Evolutionary conservation across 2,329 filamentous ascomycete species (phyloP), one percentile per base, ranked within the genome.

Genomic region (Sordariomycetes sp.): DNA sequence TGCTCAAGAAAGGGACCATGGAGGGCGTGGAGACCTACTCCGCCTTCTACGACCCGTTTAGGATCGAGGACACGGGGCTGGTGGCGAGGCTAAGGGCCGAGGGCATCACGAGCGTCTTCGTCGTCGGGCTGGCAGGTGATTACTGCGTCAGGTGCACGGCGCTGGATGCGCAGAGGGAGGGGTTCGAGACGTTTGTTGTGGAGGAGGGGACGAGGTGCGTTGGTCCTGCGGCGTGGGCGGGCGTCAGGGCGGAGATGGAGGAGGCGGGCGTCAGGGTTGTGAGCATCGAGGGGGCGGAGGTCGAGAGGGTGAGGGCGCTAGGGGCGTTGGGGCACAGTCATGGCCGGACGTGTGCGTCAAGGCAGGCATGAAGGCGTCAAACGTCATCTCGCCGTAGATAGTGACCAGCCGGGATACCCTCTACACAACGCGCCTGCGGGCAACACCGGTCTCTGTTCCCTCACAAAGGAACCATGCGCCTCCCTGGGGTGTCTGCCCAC

Each of bases 21-120:
- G 68, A 76, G 52, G 74, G 79, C 52, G 80, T 96, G 1, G 94
- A 99, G 71, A 96, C 96, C 87, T 97, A 96, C 72, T 92, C 87
- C 60, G 90, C 86, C 0, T 97, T 99, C 65, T 85, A 86, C 60
- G 88, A 91, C 66, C 87, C 89, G 0, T 92, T 96, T 64, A 70
- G 70, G 45, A 74, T 86, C 15, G 74, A 73, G 28, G 82, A 85
- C 64, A 85, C 80, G 64, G 84, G 84, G 15, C 73, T 97, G 28
- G 78, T 77, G 1, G 72, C 66, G 1, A 65, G 75, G 53, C 68
- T 99, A 62, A 76, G 69, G 55, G 74, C 74, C 2, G 73, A 73
- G 17, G 74, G 71, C 0, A 74, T 95, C 32, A 90, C 87, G 6
- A 80, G 65, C 68, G 88, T 96, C 6, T 96, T 85, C 68, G 81